These are phyloP conservation scores for Lepiota brunneoincarnata DNA, from an alignment of 768 basidiomycete genomes.

Conservation along the genomic window DNA sequence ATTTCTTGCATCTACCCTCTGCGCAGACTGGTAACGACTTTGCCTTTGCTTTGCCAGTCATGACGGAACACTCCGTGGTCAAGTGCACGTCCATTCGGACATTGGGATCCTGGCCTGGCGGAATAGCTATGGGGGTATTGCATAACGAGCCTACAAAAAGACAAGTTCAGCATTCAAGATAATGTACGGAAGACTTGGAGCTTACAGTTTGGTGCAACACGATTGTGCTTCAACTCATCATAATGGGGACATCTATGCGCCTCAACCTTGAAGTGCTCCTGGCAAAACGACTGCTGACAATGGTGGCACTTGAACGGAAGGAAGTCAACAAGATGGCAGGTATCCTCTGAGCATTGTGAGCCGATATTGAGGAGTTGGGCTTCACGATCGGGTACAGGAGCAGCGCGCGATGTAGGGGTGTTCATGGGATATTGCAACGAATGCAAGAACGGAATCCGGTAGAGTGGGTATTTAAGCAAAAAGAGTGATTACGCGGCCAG, in stretches of 20 bases:
- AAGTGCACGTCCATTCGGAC: constrained; percentile 79
- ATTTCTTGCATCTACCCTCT: constrained; percentile 63
- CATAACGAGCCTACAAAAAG: constrained; percentile 65
- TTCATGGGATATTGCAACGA: constrained; percentile 7
- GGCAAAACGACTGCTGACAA: constrained; percentile 68
- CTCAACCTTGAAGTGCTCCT: constrained; percentile 73
- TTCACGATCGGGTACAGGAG: constrained; percentile 36
- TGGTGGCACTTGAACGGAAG: constrained; percentile 86
- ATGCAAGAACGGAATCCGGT: not conserved
- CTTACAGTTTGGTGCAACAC: constrained; percentile 76
- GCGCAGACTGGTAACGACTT: constrained; percentile 59
- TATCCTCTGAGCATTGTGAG: constrained; percentile 63
- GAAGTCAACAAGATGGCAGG: constrained; percentile 77
- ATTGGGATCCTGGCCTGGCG: constrained; percentile 79
- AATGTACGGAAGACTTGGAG: constrained; percentile 10
- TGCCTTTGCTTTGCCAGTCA: constrained; percentile 53
- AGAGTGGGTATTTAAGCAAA: constrained; percentile 2
- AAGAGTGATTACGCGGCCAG: constrained; percentile 18
- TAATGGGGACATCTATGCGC: constrained; percentile 68
- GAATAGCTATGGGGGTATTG: constrained; percentile 69
- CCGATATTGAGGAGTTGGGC: constrained; percentile 65
- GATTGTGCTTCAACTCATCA: constrained; percentile 67
- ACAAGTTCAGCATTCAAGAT: constrained; percentile 6
- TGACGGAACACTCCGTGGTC: constrained; percentile 58
- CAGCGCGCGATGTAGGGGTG: constrained; percentile 17